phyloP scores from a whole-genome alignment of 2,329 filamentous ascomycete species.

The Colletotrichum agaves region DNA sequence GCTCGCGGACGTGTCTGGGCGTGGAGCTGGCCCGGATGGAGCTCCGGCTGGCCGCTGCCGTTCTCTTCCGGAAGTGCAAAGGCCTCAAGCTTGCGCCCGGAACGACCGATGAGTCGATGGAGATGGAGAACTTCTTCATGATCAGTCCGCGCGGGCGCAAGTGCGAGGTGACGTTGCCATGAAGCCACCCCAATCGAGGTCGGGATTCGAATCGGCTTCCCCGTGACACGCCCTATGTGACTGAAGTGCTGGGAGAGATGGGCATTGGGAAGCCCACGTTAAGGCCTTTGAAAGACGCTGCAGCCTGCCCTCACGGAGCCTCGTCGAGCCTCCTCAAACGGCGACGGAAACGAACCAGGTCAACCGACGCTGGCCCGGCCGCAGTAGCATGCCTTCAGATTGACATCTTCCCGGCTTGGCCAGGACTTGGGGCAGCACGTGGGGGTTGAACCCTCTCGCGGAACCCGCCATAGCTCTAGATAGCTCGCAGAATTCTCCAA shows the following conservation, averaged over 20 bases:
- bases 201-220: background rate
- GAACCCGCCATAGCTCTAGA: background rate
- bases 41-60: constrained; percentile 60
- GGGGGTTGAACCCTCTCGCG: background rate
- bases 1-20: constrained; percentile 61
- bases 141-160: constrained; percentile 45
- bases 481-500: background rate
- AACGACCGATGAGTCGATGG: constrained; percentile 51
- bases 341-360: background rate
- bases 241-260: background rate
- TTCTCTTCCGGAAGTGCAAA: constrained; percentile 62
- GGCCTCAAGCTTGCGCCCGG: constrained; percentile 46
- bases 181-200: background rate
- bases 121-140: constrained; percentile 47
- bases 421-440: constrained; percentile 7
- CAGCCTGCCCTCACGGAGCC: background rate
- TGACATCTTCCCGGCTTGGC: constrained; percentile 1
- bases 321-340: background rate
- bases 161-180: constrained; percentile 42
- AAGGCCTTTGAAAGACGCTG: background rate
- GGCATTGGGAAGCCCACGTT: background rate
- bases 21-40: constrained; percentile 68
- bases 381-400: background rate
- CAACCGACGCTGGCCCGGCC: background rate
- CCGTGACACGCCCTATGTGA: background rate